These are phyloP conservation scores for Stramenopiles sp. DNA, from an alignment of 352 stramenopile species.

Conservation along the genomic window DNA sequence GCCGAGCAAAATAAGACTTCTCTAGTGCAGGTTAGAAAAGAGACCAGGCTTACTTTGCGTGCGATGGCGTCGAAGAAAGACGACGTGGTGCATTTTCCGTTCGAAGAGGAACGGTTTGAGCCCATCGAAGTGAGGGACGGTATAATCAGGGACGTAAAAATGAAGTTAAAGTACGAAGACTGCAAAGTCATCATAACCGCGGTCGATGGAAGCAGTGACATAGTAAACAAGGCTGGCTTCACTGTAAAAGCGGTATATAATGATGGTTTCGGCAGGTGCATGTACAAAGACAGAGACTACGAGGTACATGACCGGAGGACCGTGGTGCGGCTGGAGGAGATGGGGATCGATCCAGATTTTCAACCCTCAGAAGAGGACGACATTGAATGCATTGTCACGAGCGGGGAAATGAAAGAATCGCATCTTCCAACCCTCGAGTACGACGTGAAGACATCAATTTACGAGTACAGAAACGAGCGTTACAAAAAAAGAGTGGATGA, in stretches of 20 bases:
- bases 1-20: conserved; percentile 1
- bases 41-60: not conserved
- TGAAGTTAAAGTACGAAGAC: conserved; percentile 8
- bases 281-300: not conserved
- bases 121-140: not conserved
- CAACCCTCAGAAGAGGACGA: not conserved
- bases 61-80: not conserved
- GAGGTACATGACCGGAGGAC: not conserved
- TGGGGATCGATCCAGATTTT: conserved; percentile 8
- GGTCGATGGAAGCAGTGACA: not conserved
- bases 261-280: not conserved
- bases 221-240: not conserved
- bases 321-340: not conserved
- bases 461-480: not conserved
- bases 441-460: not conserved
- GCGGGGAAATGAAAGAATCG: not conserved
- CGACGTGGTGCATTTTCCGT: not conserved
- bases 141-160: not conserved
- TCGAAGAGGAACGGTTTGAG: not conserved
- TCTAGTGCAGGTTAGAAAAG: not conserved
- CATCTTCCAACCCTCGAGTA: not conserved
- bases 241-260: not conserved
- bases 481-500: not conserved
- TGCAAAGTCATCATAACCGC: not conserved
- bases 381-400: conserved; percentile 4